These are phyloP conservation scores for Corynascus novoguineensis DNA, from an alignment of 495 filamentous ascomycete species.

Conservation along the genomic window DNA sequence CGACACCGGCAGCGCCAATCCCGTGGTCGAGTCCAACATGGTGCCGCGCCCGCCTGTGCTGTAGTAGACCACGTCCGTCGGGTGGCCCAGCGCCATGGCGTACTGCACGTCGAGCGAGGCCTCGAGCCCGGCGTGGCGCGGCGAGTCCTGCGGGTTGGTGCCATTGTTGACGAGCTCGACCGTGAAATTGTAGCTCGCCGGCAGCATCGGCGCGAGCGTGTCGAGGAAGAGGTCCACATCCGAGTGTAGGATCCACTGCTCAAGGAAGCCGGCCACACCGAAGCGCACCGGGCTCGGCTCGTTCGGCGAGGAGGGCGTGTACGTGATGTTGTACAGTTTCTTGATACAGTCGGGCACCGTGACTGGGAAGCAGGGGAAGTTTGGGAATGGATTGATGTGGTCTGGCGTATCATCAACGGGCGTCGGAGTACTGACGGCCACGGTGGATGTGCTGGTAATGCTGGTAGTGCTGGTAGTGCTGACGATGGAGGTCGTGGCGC, in stretches of 20 bases:
- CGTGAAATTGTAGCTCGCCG: slow-evolving; percentile 50
- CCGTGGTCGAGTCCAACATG: slow-evolving; percentile 47
- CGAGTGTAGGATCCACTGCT: slow-evolving; percentile 56
- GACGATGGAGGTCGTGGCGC: background rate
- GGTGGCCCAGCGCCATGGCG: slow-evolving; percentile 54
- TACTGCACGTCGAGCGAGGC: slow-evolving; percentile 73
- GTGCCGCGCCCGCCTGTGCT: slow-evolving; percentile 60
- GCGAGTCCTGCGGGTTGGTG: slow-evolving; percentile 44
- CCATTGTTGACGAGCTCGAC: slow-evolving; percentile 57
- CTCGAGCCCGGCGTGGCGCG: slow-evolving; percentile 45
- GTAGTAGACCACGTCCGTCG: slow-evolving; percentile 56
- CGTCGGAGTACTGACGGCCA: background rate
- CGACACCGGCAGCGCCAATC: slow-evolving; percentile 33
- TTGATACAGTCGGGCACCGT: slow-evolving; percentile 35
- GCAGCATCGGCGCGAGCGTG: slow-evolving; percentile 44
- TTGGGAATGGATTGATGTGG: too few species aligned
- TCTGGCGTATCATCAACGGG: too few species aligned
- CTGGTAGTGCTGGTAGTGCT: background rate
- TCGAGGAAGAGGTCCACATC: slow-evolving; percentile 53
- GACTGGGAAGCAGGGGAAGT: slow-evolving; percentile 28
- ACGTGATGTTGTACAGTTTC: slow-evolving; percentile 39
- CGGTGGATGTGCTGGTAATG: slow-evolving; percentile 16
- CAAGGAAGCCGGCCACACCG: slow-evolving; percentile 65
- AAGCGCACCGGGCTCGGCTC: slow-evolving; percentile 35
- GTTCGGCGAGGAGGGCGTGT: slow-evolving; percentile 20